Base-by-base conservation (phyloP, 1,139 yeast species). In the Geotrichum bryndzae region DNA sequence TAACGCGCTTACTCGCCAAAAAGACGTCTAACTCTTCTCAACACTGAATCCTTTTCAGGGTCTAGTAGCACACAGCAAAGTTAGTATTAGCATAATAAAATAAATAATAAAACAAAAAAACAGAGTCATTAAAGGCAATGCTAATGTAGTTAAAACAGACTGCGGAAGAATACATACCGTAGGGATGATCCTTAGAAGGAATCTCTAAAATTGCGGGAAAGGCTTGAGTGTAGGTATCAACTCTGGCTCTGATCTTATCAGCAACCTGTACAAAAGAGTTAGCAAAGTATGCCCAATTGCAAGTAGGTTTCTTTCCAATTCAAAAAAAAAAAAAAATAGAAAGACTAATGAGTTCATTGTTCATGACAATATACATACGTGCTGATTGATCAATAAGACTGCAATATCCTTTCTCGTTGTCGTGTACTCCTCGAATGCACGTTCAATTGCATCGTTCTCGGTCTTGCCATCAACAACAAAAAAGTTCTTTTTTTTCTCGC, bases 121-220 rank as follows among this genome's bases (percentile, higher is more conserved):
- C 35, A n/a, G n/a, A 22, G 29, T 48, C 11, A 29, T 22, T 29
- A 7, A 8, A 18, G 15, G 13, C 31, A 35, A 41, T 7, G 11
- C 56, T 52, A 4, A 51, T 35, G 56, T 11, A 22, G n/a, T 38
- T 23, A 23, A 13, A 8, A 8, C 41, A 35, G 10, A 13, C 6
- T 13, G 15, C 13, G 3, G 31, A 15, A 53, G 3, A 13, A n/a
- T 15, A 67, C 73, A 51, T 62, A 71, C 74, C 84, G 74, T 94
- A 94, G 27, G 99, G 99, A 74, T 94, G 98, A 73, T 94, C 99
- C 79, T 94, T 94, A 22, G 98, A 90, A 51, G 99, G 99, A 68
- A 94, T 94, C 77, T 94, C 99, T 72, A 94, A 81, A 59, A 94
- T 85, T 2, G 99, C 97, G 7, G 99, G 99, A 76, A 94, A 94